These are phyloP conservation scores for Alternaria sp. DNA, from an alignment of 2,329 filamentous ascomycete genomes.

Conservation along the genomic window DNA sequence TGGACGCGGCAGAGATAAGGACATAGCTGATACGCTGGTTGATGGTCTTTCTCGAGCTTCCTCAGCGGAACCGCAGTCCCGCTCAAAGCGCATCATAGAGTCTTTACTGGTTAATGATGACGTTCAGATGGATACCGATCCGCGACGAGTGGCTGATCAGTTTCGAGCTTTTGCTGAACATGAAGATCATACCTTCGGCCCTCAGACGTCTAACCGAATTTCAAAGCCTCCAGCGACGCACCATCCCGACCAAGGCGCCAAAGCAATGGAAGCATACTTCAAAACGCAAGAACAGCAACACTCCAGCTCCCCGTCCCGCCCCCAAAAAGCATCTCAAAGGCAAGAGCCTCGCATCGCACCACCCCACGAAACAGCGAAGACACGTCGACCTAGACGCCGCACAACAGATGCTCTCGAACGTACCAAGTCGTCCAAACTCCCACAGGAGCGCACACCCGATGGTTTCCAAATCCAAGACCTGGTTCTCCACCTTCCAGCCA, in stretches of 20 bases:
- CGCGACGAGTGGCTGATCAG: constrained; percentile 3
- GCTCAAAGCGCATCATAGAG: not conserved
- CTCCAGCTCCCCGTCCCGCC: not conserved
- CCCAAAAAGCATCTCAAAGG: not conserved
- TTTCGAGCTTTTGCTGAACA: constrained; percentile 13
- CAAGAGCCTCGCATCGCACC: not conserved
- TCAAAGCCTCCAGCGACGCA: not conserved
- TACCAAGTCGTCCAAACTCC: constrained; percentile 47
- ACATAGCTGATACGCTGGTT: not conserved
- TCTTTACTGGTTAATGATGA: not conserved
- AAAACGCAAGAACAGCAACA: not conserved
- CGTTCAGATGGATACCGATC: not conserved
- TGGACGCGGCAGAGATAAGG: not conserved
- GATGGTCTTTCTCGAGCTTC: not conserved
- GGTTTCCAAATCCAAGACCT: constrained; percentile 35
- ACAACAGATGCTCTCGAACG: constrained; percentile 23
- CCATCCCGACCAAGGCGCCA: not conserved
- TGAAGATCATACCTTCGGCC: not conserved
- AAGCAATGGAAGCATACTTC: constrained; percentile 10
- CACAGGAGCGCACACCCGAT: constrained; percentile 48
- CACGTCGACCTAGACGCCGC: constrained; percentile 5
- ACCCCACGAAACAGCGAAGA: not conserved
- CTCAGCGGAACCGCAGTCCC: not conserved
- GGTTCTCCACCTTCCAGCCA: constrained; percentile 3
- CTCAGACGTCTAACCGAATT: not conserved